phyloP scores from a whole-genome alignment of 106 monocot genomes.

The Allium sativum region DNA sequence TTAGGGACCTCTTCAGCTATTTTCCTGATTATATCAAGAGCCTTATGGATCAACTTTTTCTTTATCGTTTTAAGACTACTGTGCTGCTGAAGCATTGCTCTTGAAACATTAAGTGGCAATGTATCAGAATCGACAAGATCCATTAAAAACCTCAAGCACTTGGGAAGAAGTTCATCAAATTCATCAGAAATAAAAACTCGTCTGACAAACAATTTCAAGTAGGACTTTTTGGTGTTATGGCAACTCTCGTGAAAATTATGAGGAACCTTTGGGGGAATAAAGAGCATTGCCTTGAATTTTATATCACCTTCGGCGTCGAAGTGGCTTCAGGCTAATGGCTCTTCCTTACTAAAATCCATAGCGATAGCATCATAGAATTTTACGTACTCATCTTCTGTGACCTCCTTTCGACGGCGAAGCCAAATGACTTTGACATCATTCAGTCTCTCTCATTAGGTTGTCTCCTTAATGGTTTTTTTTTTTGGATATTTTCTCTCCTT shows the following conservation, averaged over 20 bases:
- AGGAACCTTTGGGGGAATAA: conserved; percentile 91
- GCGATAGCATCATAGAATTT: conserved; percentile 87
- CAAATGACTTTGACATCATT: conserved; percentile 97
- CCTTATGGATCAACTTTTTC: conserved; percentile 93
- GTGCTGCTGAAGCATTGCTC: conserved; percentile 98
- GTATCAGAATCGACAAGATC: conserved; percentile 97
- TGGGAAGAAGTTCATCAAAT: conserved; percentile 94
- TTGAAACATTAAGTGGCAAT: conserved; percentile 86
- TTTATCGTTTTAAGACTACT: conserved; percentile 93
- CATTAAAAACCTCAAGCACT: conserved; percentile 78
- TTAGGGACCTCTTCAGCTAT: conserved; percentile 97
- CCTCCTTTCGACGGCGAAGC: conserved; percentile 87
- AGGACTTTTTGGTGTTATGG: conserved; percentile 82
- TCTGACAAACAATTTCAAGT: conserved; percentile 84
- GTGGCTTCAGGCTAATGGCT: conserved; percentile 77
- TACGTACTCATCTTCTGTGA: conserved; percentile 82
- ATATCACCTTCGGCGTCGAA: conserved; percentile 96
- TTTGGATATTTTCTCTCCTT: conserved; percentile 73
- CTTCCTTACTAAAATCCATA: conserved; percentile 84
- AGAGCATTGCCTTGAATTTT: conserved; percentile 87
- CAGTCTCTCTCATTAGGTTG: conserved; percentile 71
- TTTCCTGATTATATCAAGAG: conserved; percentile 92
- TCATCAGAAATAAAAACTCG: conserved; percentile 97
- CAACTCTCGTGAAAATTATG: conserved; percentile 94
- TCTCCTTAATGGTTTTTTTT: conserved; percentile 82